Base-by-base conservation (phyloP, 2,329 filamentous ascomycete genomes). In the Exophiala dermatitidis region DNA sequence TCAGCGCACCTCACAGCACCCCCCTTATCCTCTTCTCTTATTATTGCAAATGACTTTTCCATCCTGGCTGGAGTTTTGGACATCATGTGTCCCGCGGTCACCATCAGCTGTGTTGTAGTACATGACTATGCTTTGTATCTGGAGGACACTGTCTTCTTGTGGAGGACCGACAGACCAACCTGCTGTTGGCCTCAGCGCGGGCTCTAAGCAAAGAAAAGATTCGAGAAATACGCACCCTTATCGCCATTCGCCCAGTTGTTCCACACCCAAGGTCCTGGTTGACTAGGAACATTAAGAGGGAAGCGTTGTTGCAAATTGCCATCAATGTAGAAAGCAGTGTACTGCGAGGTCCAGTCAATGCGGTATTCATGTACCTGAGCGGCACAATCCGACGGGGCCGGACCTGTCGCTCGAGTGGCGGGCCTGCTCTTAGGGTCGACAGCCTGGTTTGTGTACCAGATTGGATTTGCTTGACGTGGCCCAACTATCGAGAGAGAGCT, bases 211-310 rank as follows among this genome's bases (percentile, higher is more conserved):
- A 19, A 33, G 4, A 4, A 8, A 29, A 10, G 28, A n/a, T 32
- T 19, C 28, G 9, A 41, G 3, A 41, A 12, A 33, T 45, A 52
- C 54, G 36, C 34, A 60, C 60, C 58, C 43, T 54, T 49, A 12
- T 62, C 54, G 29, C 60, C 57, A 47, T 62, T 62, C 8, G 60
- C 42, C 60, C 61, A 62, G 40, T 61, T 59, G 47, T 60, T 62
- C 61, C 61, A 63, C 4, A 63, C 40, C 60, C 60, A 60, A 33
- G 46, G 38, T 10, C 58, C 60, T 26, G 59, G 51, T 33, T 51
- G 30, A 44, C 30, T 59, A 5, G 61, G 61, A 26, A 60, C 38
- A 41, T 63, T 62, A 28, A 46, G 50, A 5, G 52, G 57, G 50
- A 50, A 58, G 2, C 46, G 51, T 38, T 53, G 52, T 44, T 63